Conservation (phyloP, 805 yeast genomes). For the Starmerella geochares region DNA sequence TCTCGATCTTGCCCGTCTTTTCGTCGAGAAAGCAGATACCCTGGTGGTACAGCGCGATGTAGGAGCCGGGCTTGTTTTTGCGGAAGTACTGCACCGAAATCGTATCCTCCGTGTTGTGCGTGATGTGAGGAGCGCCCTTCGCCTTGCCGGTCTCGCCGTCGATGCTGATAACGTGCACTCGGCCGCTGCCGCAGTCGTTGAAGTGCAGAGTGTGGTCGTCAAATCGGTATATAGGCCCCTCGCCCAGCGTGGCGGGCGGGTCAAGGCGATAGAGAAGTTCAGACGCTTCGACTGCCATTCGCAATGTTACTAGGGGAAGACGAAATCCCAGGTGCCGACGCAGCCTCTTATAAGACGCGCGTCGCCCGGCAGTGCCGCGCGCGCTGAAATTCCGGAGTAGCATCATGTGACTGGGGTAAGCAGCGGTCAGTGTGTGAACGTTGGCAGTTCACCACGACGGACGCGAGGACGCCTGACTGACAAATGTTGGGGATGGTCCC, state of each 20-base stretch:
- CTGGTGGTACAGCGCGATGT: constrained; percentile 31
- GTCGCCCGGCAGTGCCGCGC: background rate
- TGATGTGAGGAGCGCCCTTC: constrained; percentile 15
- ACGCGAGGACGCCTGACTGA: background rate
- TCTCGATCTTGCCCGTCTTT: constrained; percentile 30
- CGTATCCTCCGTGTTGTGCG: constrained; percentile 27
- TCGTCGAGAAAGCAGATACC: constrained; percentile 33
- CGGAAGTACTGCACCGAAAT: constrained; percentile 32
- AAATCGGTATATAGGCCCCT: constrained; percentile 31
- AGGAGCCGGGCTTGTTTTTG: constrained; percentile 26
- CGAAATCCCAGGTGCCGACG: no score
- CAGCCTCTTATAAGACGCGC: no score
- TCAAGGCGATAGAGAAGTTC: constrained; percentile 13
- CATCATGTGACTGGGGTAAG: background rate
- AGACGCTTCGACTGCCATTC: background rate
- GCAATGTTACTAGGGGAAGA: no score
- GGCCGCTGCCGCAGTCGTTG: constrained; percentile 30
- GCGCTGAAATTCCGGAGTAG: background rate
- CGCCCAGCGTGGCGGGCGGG: constrained; percentile 31
- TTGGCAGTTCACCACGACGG: background rate
- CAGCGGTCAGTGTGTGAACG: background rate
- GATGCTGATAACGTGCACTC: constrained; percentile 28
- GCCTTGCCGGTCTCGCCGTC: constrained; percentile 27
- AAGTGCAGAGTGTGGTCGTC: constrained; percentile 32
- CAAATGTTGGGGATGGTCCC: background rate